These are phyloP conservation scores for Penicillium sp. DNA, from an alignment of 2,329 filamentous ascomycete species.

Conservation along the genomic window DNA sequence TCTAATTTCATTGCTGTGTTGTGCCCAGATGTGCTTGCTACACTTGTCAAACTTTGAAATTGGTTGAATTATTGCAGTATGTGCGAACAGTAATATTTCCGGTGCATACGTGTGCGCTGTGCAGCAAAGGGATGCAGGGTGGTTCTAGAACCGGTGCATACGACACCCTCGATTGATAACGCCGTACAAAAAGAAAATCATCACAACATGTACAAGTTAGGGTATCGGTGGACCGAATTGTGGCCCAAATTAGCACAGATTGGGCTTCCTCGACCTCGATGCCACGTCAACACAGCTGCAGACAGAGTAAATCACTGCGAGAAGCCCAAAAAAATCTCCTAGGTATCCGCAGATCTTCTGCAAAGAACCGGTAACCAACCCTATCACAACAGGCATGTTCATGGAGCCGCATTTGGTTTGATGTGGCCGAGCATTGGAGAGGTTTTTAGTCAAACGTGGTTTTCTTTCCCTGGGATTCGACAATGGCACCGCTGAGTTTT, in stretches of 20 bases:
- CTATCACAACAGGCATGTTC: not conserved
- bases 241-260: not conserved
- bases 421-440: not conserved
- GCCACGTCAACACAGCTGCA: constrained; percentile 14
- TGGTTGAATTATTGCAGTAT: not conserved
- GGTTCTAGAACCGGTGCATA: constrained; percentile 7
- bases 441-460: constrained; percentile 67
- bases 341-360: constrained; percentile 3
- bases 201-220: not conserved
- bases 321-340: constrained; percentile 2
- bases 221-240: constrained; percentile 7
- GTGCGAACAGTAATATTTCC: not conserved
- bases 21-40: not conserved
- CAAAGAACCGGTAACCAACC: constrained; percentile 1
- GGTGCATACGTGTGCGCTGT: not conserved
- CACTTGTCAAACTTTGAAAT: not conserved
- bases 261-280: constrained; percentile 1
- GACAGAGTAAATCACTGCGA: constrained; percentile 10
- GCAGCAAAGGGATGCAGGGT: constrained; percentile 9
- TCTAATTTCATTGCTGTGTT: no score
- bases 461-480: constrained; percentile 76
- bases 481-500: constrained; percentile 74
- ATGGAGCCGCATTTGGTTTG: not conserved
- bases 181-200: constrained; percentile 2
- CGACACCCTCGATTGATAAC: constrained; percentile 19